These are phyloP conservation scores for Rheum nobile DNA, from an alignment of 148 eudicot genomes.

Conservation along the genomic window DNA sequence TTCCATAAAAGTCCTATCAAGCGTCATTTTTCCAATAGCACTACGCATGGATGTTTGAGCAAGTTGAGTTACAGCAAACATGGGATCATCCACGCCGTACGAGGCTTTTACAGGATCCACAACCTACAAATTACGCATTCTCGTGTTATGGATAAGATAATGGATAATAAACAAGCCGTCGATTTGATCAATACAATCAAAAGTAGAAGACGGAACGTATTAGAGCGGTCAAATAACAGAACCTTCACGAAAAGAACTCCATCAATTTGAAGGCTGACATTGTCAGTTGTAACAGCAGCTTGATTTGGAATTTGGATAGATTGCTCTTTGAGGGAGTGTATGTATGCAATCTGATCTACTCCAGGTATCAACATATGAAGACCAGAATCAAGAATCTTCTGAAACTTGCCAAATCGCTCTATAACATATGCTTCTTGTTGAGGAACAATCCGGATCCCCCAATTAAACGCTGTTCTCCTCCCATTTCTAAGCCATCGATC, in stretches of 20 bases:
- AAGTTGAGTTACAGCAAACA: slow-evolving; percentile 69
- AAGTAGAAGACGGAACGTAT: slow-evolving; percentile 3
- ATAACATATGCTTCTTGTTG: slow-evolving; percentile 71
- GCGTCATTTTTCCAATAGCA: slow-evolving; percentile 75
- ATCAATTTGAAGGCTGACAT: slow-evolving; percentile 70
- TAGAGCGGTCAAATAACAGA: too few species aligned
- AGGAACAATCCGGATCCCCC: slow-evolving; percentile 78
- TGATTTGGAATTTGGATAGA: slow-evolving; percentile 76
- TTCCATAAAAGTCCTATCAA: background rate
- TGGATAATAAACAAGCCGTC: background rate
- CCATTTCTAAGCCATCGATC: too few species aligned
- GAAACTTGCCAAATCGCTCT: slow-evolving; percentile 75
- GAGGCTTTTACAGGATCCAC: slow-evolving; percentile 70
- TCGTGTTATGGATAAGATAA: too few species aligned
- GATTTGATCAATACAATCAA: background rate
- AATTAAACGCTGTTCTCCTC: slow-evolving; percentile 15
- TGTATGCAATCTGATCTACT: slow-evolving; percentile 70
- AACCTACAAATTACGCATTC: too few species aligned
- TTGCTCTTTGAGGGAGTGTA: slow-evolving; percentile 83
- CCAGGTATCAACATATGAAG: slow-evolving; percentile 63
- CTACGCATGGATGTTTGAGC: slow-evolving; percentile 94
- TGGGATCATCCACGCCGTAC: slow-evolving; percentile 77
- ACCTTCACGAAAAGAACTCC: slow-evolving; percentile 87
- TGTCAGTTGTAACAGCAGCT: slow-evolving; percentile 78
- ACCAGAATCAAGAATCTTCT: slow-evolving; percentile 65